These are phyloP conservation scores for Ecytonucleospora hepatopenaei DNA, from an alignment of 371 early-diverging fungal genomes.

Conservation along the genomic window DNA sequence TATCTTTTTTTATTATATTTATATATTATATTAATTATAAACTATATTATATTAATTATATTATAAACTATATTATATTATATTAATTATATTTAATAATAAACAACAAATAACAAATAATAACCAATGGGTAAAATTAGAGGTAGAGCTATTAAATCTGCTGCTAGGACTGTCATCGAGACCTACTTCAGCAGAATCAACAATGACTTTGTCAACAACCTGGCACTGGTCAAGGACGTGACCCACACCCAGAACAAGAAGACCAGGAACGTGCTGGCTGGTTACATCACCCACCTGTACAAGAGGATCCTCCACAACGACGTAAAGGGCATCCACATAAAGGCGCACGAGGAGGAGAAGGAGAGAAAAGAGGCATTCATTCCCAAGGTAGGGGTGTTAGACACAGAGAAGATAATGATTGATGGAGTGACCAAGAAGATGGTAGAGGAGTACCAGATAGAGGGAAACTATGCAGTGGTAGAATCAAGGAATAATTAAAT, in stretches of 20 bases:
- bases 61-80: too few relatives aligned
- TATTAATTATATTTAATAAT: too few relatives aligned
- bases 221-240: constrained; percentile 88
- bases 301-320: constrained; percentile 94
- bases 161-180: constrained; percentile 94
- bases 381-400: constrained; percentile 92
- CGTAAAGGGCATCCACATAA: constrained; percentile 98
- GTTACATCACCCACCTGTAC: constrained; percentile 99
- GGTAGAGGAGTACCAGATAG: constrained; percentile 51
- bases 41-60: too few relatives aligned
- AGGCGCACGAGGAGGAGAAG: constrained; percentile 97
- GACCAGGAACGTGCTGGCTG: constrained; percentile 98
- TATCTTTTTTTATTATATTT: too few relatives aligned
- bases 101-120: too few relatives aligned
- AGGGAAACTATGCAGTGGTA: constrained; percentile 44
- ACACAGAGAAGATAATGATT: constrained; percentile 76
- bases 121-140: constrained; percentile 57
- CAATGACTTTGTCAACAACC: constrained; percentile 99
- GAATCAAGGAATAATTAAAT: neutral
- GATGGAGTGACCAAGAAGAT: constrained; percentile 70
- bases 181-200: constrained; percentile 98
- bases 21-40: too few relatives aligned
- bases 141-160: constrained; percentile 98
- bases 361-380: constrained; percentile 99
- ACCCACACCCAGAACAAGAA: constrained; percentile 95